Base-by-base conservation (phyloP, 2,329 filamentous ascomycete genomes). In the Fusarium beomiforme region DNA sequence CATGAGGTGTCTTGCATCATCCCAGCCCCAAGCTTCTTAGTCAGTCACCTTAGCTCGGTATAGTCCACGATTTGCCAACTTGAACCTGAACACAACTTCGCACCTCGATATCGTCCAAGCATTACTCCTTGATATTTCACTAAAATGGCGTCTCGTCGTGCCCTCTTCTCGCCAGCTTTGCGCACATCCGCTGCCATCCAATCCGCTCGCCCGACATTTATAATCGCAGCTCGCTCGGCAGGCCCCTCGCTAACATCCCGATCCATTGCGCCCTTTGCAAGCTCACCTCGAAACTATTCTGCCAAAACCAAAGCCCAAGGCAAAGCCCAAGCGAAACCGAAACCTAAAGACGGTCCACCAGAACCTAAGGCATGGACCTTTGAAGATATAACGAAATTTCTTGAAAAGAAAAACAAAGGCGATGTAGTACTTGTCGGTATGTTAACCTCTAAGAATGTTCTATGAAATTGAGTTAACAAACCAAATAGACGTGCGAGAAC, bases 401-500 rank as follows among this genome's bases (percentile, higher is more conserved):
- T 78, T 9, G 72, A 66, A 71, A 77, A 29, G 66, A 70, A 64
- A 67, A 19, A 59, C 56, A 36, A 67, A 50, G 33, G 75, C 17
- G 31, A 82, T 8, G 75, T 83, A 29, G 78, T 85, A 47, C 80
- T 89, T 49, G 81, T 89, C 64, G 86, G 86, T 85, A 80, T 39
- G 78, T 39, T 36, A 31, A 11, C 23, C 26, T 21, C 36, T n/a
- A n/a, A 17, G 21, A 44, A 26, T 24, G 14, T 5, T 33, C 6
- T 10, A 17, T 24, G 5, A 16, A 12, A 26, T 11, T 10, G 46
- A 34, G 21, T 42, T 57, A 31, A 67, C 24, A 14, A 44, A 37
- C 14, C 34, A 12, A n/a, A 39, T 64, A 88, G 92, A 95, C 81
- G 88, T 91, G 56, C 92, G 93, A 79, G 92, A 95, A 79, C 91